Conservation (phyloP, 495 filamentous ascomycete genomes). For the Penicillium canariense region DNA sequence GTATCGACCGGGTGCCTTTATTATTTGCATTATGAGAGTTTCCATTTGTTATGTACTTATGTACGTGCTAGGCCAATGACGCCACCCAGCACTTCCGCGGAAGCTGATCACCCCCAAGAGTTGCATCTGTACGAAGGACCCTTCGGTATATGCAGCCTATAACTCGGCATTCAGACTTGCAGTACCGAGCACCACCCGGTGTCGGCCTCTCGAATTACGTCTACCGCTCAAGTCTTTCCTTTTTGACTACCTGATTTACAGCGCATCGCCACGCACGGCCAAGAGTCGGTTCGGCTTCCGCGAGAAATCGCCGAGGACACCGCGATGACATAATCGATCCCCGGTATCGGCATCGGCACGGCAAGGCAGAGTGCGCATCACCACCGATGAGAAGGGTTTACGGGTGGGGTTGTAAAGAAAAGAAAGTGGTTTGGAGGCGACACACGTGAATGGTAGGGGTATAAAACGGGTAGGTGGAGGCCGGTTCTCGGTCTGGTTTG, state of each 20-base stretch:
- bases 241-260: too few species aligned
- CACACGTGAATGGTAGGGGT: slow-evolving; percentile 1
- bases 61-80: not conserved
- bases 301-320: slow-evolving; percentile 10
- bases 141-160: too few species aligned
- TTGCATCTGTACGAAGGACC: not conserved
- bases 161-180: not conserved
- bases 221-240: too few species aligned
- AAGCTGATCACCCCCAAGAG: not conserved
- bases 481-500: not conserved
- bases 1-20: not conserved
- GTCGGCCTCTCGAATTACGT: not conserved
- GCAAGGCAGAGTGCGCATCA: slow-evolving; percentile 15
- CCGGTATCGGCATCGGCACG: slow-evolving; percentile 20
- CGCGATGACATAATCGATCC: slow-evolving; percentile 16
- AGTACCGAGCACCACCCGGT: not conserved
- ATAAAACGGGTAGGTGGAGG: not conserved
- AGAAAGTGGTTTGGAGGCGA: slow-evolving; percentile 4
- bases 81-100: not conserved
- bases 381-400: slow-evolving; percentile 7
- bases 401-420: slow-evolving; percentile 8
- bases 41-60: not conserved
- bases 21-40: not conserved
- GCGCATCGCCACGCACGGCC: not conserved
- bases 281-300: not conserved